Evolutionary conservation across 345 rosid genomes (phyloP).

Genomic region (Tarenaya hassleriana): DNA sequence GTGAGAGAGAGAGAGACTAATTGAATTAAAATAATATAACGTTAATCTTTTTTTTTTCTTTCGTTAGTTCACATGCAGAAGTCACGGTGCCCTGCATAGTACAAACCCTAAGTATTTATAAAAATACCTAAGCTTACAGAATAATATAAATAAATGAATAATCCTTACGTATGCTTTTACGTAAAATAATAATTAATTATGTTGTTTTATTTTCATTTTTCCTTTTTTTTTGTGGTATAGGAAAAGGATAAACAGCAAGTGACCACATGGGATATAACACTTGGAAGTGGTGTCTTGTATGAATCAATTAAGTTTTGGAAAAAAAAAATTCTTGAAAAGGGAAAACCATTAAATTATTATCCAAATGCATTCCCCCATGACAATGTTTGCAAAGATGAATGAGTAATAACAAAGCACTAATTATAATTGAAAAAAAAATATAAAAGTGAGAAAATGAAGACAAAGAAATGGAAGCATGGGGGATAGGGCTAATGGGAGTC

Average conservation of each 20-base stretch:
- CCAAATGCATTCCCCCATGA: constrained; percentile 31
- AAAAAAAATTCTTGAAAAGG: background rate
- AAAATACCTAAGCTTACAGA: background rate
- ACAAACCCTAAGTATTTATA: constrained; percentile 13
- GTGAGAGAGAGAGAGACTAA: too few relatives aligned
- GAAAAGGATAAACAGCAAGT: constrained; percentile 18
- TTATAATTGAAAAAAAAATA: background rate
- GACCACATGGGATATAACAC: constrained; percentile 28
- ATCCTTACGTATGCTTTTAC: too few relatives aligned
- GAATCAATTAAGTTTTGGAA: constrained; percentile 1
- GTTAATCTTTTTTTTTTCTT: constrained; percentile 1
- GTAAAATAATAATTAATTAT: too few relatives aligned
- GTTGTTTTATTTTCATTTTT: background rate
- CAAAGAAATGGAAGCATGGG: background rate
- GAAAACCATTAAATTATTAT: constrained; percentile 2
- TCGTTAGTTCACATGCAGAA: constrained; percentile 21
- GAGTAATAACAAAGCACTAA: constrained; percentile 5
- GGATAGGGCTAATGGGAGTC: background rate
- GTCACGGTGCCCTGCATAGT: constrained; percentile 4
- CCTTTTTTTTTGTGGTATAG: background rate
- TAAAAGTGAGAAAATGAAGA: background rate
- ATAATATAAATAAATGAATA: constrained; percentile 2
- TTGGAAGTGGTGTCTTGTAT: constrained; percentile 22
- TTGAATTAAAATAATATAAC: background rate
- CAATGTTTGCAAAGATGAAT: constrained; percentile 19